Percentiles rank a stretch among this genome's conserved stretches.
phyloP scores from a whole-genome alignment of 2,329 filamentous ascomycete genomes.

The Knufia petricola region DNA sequence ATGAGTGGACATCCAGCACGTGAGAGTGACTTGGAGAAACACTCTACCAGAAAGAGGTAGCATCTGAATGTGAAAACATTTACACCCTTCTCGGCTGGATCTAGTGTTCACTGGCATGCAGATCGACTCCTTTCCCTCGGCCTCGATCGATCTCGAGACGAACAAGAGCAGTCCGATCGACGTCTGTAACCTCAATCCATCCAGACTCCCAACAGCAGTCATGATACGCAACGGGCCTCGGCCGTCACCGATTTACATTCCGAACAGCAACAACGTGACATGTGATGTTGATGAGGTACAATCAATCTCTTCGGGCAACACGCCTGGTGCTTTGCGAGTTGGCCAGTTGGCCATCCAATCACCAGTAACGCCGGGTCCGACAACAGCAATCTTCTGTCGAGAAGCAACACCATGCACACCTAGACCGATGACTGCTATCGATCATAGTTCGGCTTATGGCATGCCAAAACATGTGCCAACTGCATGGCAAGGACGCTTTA shows the following conservation, averaged over 20 bases:
- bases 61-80: too few relatives aligned
- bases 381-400: neutral
- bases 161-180: neutral
- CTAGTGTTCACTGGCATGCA: neutral
- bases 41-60: too few relatives aligned
- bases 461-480: neutral
- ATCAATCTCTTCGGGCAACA: neutral
- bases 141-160: neutral
- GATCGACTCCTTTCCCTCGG: neutral
- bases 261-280: too few relatives aligned
- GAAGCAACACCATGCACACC: neutral
- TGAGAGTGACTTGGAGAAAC: too few relatives aligned
- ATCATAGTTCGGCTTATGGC: neutral
- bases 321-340: neutral
- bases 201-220: neutral
- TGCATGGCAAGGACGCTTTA: neutral
- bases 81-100: neutral
- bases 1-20: neutral
- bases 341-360: neutral
- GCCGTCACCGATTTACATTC: neutral
- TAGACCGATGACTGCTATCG: neutral
- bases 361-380: neutral
- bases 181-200: neutral
- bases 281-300: too few relatives aligned
- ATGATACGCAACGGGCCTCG: neutral